A percentile compares a stretch with the other conserved stretches of the same genome.
phyloP scores from a whole-genome alignment of 345 rosid species.

The Lenwebbia sp. region DNA sequence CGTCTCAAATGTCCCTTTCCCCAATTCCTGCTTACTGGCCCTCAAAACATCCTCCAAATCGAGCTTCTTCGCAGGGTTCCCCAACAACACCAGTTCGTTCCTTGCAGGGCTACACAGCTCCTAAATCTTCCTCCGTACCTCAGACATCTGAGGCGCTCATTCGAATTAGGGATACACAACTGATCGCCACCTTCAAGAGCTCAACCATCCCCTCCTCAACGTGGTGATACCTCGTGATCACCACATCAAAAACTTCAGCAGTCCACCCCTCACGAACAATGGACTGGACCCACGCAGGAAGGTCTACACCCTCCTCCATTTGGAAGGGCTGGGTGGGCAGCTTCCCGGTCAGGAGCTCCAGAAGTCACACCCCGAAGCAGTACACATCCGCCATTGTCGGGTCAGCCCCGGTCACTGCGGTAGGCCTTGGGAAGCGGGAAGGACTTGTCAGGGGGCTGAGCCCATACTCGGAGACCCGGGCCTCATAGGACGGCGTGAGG shows the following conservation, averaged over 20 bases:
- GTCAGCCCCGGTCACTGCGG: neutral
- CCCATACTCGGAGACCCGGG: slow-evolving; percentile 61
- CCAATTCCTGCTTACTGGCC: neutral
- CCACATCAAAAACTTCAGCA: slow-evolving; percentile 83
- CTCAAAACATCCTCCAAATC: neutral
- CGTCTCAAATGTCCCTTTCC: no score
- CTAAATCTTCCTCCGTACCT: neutral
- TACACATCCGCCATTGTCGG: slow-evolving; percentile 42
- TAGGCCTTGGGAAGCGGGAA: no score
- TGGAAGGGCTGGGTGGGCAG: slow-evolving; percentile 59
- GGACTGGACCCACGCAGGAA: slow-evolving; percentile 84
- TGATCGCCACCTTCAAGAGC: neutral
- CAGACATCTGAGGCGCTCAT: neutral
- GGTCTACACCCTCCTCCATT: slow-evolving; percentile 55
- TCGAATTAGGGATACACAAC: neutral
- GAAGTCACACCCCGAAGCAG: slow-evolving; percentile 63
- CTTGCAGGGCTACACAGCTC: no score
- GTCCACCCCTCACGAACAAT: slow-evolving; percentile 86
- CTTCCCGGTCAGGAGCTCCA: slow-evolving; percentile 84
- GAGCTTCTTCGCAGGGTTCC: neutral
- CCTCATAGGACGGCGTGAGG: slow-evolving; percentile 43
- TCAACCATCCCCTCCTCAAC: slow-evolving; percentile 15
- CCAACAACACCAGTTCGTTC: neutral
- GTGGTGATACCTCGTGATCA: slow-evolving; percentile 65
- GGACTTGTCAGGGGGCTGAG: no score